Evolutionary conservation across 257 asterid genomes (phyloP), one percentile per base, ranked within the genome.

Genomic region (Primulina eburnea): DNA sequence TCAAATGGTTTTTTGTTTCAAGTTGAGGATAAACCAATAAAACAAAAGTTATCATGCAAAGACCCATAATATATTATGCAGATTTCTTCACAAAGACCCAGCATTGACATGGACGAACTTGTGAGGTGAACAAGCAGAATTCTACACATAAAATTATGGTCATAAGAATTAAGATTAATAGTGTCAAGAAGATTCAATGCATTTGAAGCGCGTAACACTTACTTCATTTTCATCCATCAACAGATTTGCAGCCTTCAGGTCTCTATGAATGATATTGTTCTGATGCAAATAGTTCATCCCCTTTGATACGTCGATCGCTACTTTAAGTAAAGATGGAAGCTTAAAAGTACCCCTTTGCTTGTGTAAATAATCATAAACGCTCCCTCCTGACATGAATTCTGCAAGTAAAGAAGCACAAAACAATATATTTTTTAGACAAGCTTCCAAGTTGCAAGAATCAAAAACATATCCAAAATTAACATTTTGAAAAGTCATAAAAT

Each of bases 211-310:
- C 50, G 17, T 50, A 58, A 73, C 59, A 64, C 92, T 89, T 76
- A 90, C 99, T 75, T 89, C 95, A 77, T 93, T 85, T 76, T 93
- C 99, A 81, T 93, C 97, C 99, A 93, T 76, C 76, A 94, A 83
- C 77, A 94, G 92, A 82, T 94, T 94, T 52, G 99, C 99, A 64
- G 97, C 96, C 88, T 94, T 94, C 86, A 94, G 77, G 78, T 94
- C 99, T 80, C 99, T 82, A 77, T 94, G 99, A 78, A 94, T 86
- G 65, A 94, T 94, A 73, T 94, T 94, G 81, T 91, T 94, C 87
- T 94, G 97, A 78, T 94, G 99, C 87, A 94, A 89, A 75, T 94
- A 94, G 78, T 84, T 86, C 99, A 94, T 94, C 67, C 99, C 99
- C 87, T 91, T 94, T 1, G 99, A 83, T 76, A 94, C 85, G 82